A percentile compares a stretch with the other conserved stretches of the same genome.
Conservation (phyloP, 495 filamentous ascomycete species). For the Hypoxylon cercidicola region DNA sequence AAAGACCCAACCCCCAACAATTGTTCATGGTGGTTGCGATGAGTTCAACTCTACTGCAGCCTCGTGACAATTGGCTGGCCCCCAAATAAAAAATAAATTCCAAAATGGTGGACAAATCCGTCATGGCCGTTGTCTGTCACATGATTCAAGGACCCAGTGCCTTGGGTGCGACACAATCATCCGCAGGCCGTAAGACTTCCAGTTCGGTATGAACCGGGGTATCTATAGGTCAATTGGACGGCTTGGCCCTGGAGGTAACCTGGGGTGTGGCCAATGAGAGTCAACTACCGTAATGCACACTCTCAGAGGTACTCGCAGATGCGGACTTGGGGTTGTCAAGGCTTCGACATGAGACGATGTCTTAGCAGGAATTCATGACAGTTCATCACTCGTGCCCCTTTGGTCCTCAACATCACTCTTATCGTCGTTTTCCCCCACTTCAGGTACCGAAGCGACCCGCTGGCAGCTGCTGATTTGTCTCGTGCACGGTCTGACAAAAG, state of each 20-base stretch:
- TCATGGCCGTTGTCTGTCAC: constrained; percentile 39
- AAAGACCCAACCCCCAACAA: constrained; percentile 9
- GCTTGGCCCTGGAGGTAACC: constrained; percentile 18
- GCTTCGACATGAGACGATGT: constrained; percentile 49
- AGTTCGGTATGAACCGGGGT: constrained; percentile 40
- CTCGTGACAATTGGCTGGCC: constrained; percentile 33
- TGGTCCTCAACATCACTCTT: constrained; percentile 49
- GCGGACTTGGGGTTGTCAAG: constrained; percentile 47
- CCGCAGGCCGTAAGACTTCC: constrained; percentile 39
- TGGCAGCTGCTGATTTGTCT: constrained; percentile 51
- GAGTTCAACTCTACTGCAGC: constrained; percentile 24
- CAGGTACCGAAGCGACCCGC: constrained; percentile 51
- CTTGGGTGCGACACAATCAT: constrained; percentile 43
- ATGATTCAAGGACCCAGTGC: constrained; percentile 45
- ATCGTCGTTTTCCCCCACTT: constrained; percentile 51
- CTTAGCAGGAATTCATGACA: constrained; percentile 50
- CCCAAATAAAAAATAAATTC: constrained; percentile 22
- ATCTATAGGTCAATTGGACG: constrained; percentile 43
- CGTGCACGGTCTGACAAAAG: constrained; percentile 52
- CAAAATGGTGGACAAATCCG: constrained; percentile 29
- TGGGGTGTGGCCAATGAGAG: constrained; percentile 36
- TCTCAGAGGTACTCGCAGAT: constrained; percentile 48
- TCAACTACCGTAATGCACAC: constrained; percentile 26
- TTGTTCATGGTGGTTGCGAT: constrained; percentile 14
- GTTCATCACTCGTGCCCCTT: constrained; percentile 49